phyloP scores from a whole-genome alignment of 2,329 filamentous ascomycete species.

The Karstenula rhodostoma region DNA sequence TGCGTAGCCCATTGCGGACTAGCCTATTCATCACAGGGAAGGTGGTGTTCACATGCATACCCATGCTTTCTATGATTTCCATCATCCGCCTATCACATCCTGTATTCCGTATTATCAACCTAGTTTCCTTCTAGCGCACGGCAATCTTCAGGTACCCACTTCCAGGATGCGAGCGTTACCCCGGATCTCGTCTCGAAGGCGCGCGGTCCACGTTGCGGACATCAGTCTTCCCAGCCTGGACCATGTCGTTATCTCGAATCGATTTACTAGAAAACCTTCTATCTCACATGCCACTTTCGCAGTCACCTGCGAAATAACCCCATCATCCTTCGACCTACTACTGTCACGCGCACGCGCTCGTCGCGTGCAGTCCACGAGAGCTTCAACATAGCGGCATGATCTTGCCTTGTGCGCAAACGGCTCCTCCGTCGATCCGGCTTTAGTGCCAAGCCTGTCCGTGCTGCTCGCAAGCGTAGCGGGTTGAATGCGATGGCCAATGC shows the following conservation, averaged over 20 bases:
- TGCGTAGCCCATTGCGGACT: not conserved
- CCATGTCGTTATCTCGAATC: not conserved
- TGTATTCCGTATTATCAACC: not conserved
- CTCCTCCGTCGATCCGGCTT: not conserved
- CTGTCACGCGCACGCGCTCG: not conserved
- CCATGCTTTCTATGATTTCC: not conserved
- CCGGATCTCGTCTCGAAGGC: not conserved
- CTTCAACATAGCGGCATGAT: not conserved
- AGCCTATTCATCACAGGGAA: slow-evolving; percentile 4
- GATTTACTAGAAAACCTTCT: not conserved
- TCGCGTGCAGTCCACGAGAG: slow-evolving; percentile 7
- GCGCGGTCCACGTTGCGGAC: not conserved
- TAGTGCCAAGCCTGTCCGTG: slow-evolving; percentile 1
- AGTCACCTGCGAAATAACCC: slow-evolving; percentile 6
- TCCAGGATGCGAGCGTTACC: not conserved
- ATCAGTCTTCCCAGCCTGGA: not conserved
- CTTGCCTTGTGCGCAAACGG: slow-evolving; percentile 3
- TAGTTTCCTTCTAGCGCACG: not conserved
- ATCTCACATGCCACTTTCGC: not conserved
- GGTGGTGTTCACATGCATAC: not conserved
- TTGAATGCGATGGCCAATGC: slow-evolving; percentile 2
- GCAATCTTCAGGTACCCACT: slow-evolving; percentile 9
- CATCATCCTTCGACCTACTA: not conserved
- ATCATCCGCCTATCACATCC: slow-evolving; percentile 9
- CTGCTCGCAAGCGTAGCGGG: not conserved